These are phyloP conservation scores for Cryptosporidium ryanae DNA, from an alignment of 169 alveolate genomes.

Conservation along the genomic window DNA sequence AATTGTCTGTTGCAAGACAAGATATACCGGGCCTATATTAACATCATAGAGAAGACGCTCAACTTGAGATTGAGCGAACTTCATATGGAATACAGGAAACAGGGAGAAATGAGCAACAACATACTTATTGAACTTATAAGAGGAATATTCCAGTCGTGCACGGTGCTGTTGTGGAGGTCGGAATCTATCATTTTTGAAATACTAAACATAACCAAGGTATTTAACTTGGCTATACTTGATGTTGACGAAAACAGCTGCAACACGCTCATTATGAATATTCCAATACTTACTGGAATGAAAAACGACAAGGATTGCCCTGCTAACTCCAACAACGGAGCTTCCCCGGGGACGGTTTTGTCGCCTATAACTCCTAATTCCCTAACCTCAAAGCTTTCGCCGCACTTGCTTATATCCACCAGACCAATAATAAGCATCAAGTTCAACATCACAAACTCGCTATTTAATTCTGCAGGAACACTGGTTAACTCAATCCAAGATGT, in stretches of 20 bases:
- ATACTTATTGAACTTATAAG: slow-evolving; percentile 44
- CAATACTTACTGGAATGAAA: slow-evolving; percentile 31
- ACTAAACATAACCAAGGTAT: slow-evolving; percentile 44
- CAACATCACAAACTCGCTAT: slow-evolving; percentile 45
- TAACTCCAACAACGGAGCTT: background rate
- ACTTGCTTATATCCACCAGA: slow-evolving; percentile 38
- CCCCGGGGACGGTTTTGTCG: background rate
- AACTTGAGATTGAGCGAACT: slow-evolving; percentile 39
- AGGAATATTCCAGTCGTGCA: slow-evolving; percentile 52
- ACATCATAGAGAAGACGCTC: slow-evolving; percentile 25
- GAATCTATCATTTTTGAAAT: slow-evolving; percentile 60
- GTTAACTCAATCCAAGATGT: slow-evolving; percentile 45
- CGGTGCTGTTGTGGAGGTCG: slow-evolving; percentile 50
- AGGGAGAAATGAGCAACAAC: slow-evolving; percentile 24
- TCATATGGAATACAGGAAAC: slow-evolving; percentile 6
- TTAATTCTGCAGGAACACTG: slow-evolving; percentile 53
- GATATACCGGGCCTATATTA: slow-evolving; percentile 39
- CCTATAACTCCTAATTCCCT: slow-evolving; percentile 39
- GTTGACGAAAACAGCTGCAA: slow-evolving; percentile 27
- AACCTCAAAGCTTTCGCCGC: slow-evolving; percentile 48
- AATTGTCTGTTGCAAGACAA: slow-evolving; percentile 12
- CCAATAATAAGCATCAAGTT: slow-evolving; percentile 55
- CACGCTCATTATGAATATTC: slow-evolving; percentile 40
- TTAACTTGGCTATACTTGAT: slow-evolving; percentile 40
- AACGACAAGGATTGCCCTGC: background rate